Evolutionary conservation across 2,329 filamentous ascomycete genomes (phyloP).

Genomic region (Cadophora malorum): DNA sequence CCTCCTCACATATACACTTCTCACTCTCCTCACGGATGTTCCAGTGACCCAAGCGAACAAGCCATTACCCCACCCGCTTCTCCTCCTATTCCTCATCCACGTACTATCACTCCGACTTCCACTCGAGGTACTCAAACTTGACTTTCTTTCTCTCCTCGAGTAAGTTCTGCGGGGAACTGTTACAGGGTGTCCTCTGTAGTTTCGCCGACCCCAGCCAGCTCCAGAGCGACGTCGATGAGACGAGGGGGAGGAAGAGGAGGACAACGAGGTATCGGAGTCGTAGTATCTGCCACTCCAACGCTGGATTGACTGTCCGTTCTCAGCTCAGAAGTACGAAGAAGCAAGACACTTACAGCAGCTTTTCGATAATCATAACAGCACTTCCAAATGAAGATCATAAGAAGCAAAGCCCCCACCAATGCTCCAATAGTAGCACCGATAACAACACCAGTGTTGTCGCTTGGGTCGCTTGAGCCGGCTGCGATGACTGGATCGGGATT

Average conservation of each 20-base stretch:
- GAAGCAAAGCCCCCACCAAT: constrained; percentile 43
- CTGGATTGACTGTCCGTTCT: neutral
- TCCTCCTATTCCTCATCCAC: constrained; percentile 15
- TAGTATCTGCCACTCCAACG: constrained; percentile 14
- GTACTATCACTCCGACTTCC: constrained; percentile 16
- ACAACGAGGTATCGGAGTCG: constrained; percentile 24
- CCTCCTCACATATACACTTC: constrained; percentile 11
- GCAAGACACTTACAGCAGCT: neutral
- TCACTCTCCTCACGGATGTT: neutral
- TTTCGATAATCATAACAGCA: constrained; percentile 17
- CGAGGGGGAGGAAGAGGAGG: neutral
- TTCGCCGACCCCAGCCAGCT: neutral
- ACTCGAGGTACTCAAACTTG: constrained; percentile 10
- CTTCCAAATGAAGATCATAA: constrained; percentile 37
- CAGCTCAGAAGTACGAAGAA: neutral
- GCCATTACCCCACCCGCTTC: constrained; percentile 3
- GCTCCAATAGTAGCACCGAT: constrained; percentile 37
- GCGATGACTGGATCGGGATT: neutral
- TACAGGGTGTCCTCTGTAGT: neutral
- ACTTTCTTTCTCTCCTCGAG: constrained; percentile 10
- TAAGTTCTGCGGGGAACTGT: constrained; percentile 2
- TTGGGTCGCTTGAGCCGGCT: constrained; percentile 14
- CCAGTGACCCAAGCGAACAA: constrained; percentile 14
- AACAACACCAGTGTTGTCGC: constrained; percentile 24
- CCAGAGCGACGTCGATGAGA: neutral